Conservation (phyloP, 139 green algal species). For the Coelastrella sp. region DNA sequence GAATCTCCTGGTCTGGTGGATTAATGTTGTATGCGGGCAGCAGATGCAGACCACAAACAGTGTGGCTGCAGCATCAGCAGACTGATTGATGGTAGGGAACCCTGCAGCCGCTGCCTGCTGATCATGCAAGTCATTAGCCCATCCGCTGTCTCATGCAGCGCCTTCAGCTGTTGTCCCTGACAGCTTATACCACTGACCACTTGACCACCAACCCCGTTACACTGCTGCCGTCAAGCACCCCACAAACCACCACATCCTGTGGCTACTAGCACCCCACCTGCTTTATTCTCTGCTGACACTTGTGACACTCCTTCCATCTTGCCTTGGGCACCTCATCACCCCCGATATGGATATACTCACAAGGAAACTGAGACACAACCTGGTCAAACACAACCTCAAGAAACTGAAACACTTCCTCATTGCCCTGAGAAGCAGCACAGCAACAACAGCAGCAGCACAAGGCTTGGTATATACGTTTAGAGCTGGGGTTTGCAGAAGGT, state of each 20-base stretch:
- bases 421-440: constrained; percentile 61
- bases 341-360: constrained; percentile 74
- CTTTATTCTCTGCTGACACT: constrained; percentile 57
- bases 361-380: constrained; percentile 72
- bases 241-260: too few relatives aligned
- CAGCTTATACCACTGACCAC: too few relatives aligned
- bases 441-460: too few relatives aligned
- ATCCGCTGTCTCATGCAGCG: background rate
- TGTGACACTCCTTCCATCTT: constrained; percentile 52
- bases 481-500: too few relatives aligned
- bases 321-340: constrained; percentile 78
- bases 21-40: too few relatives aligned
- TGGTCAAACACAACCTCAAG: constrained; percentile 69
- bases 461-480: too few relatives aligned
- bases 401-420: constrained; percentile 73
- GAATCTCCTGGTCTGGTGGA: too few relatives aligned
- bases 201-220: too few relatives aligned
- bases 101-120: too few relatives aligned
- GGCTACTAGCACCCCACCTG: background rate
- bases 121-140: background rate
- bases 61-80: background rate
- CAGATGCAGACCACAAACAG: too few relatives aligned
- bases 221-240: too few relatives aligned
- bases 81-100: background rate
- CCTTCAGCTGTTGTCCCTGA: too few relatives aligned